Evolutionary conservation across 768 basidiomycete genomes (phyloP), one percentile per base, ranked within the genome.

Genomic region (Suillus americanus): DNA sequence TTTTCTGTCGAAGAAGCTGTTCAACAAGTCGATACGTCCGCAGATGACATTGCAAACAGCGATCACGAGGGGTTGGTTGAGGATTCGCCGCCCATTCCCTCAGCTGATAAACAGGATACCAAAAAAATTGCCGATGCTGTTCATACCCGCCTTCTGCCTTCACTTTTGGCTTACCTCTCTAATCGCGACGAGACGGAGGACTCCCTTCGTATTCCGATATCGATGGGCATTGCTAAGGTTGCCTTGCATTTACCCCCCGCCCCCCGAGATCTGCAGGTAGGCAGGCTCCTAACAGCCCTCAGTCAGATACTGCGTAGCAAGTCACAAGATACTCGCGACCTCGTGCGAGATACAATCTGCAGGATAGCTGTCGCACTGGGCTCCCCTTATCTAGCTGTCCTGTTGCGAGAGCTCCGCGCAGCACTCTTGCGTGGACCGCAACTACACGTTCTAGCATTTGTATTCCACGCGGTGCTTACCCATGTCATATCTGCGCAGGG

Each of bases 351-450:
- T 60, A 90, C 94, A 0, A 77, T 97, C 8, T 89, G 87, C 71
- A 91, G 90, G 56, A 94, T 98, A 54, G 87, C 86, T 1, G 81
- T 89, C 14, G 81, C 81, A 23, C 79, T 95, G 8, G 95, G 94
- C 0, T 85, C 92, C 0, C 76, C 82, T 0, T 93, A 91, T 73
- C 86, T 99, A 10, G 84, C 89, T 0, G 75, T 86, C 18, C 81
- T 92, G 37, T 77, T 98, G 45, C 87, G 86, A 41, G 95, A 98
- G 73, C 79, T 99, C 57, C 85, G 92, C n/a, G 86, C 82, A 0
- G 94, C 96, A 1, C 85, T 99, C 35, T 71, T 87, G 41, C 91
- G 96, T 23, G 97, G 97, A 7, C 97, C 97, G 1, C 97, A 99
- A 62, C 84, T 98, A 0, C 97, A 99, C 74, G 87, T 99, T 20